Conservation (phyloP, 1,284 basidiomycete genomes). For the Thecaphora thlaspeos region DNA sequence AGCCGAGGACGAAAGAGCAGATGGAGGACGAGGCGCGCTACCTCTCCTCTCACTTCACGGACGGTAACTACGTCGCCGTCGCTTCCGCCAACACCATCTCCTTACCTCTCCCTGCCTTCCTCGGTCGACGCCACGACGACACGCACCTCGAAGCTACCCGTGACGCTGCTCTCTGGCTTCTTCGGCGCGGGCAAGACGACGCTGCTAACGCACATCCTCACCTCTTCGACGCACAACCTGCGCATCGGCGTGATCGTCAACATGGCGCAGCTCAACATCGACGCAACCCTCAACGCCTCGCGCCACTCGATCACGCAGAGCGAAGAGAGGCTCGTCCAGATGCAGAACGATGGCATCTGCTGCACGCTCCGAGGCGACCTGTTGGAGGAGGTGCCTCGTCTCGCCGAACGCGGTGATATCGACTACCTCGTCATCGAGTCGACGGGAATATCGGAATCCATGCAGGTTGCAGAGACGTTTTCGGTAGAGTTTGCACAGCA, state of each 20-base stretch:
- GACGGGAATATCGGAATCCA: slow-evolving; percentile 61
- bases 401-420: slow-evolving; percentile 58
- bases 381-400: slow-evolving; percentile 60
- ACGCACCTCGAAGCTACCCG: slow-evolving; percentile 55
- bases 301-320: slow-evolving; percentile 59
- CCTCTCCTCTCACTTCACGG: slow-evolving; percentile 23
- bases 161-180: slow-evolving; percentile 61
- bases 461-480: slow-evolving; percentile 60
- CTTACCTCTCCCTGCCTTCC: slow-evolving; percentile 29
- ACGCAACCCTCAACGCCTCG: slow-evolving; percentile 59
- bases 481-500: slow-evolving; percentile 54
- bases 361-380: slow-evolving; percentile 62
- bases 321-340: slow-evolving; percentile 60
- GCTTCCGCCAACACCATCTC: not conserved
- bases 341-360: slow-evolving; percentile 63
- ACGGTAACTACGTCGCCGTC: slow-evolving; percentile 13
- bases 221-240: slow-evolving; percentile 59
- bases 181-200: slow-evolving; percentile 62
- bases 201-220: slow-evolving; percentile 60
- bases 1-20: slow-evolving; percentile 34
- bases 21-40: slow-evolving; percentile 45
- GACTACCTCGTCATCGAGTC: slow-evolving; percentile 61
- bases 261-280: slow-evolving; percentile 60
- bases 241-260: slow-evolving; percentile 61
- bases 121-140: not conserved